These are phyloP conservation scores for Epichloe festucae DNA, from an alignment of 2,329 filamentous ascomycete genomes.

Conservation along the genomic window DNA sequence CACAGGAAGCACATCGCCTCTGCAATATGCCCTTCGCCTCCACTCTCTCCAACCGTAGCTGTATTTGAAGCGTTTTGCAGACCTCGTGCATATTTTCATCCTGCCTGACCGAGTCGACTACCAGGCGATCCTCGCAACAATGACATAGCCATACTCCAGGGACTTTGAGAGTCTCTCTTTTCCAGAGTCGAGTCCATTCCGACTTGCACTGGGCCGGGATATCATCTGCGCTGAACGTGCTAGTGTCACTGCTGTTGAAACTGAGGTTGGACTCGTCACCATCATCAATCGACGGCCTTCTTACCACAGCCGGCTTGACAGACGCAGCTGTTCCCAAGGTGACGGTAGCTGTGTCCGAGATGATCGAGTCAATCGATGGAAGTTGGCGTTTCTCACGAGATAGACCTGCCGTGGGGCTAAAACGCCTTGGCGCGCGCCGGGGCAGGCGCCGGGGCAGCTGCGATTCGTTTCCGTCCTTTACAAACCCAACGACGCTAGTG, in stretches of 20 bases:
- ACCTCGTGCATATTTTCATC: neutral
- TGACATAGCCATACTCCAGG: conserved; percentile 11
- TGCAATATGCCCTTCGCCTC: conserved; percentile 1
- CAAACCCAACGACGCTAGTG: neutral
- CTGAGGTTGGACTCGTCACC: neutral
- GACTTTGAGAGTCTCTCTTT: neutral
- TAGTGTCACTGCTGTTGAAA: neutral
- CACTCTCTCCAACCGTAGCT: conserved; percentile 7
- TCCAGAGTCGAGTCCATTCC: conserved; percentile 2
- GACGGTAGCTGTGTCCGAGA: neutral
- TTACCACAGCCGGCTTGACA: neutral
- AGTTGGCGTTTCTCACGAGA: neutral
- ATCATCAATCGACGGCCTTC: neutral
- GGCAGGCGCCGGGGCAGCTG: neutral
- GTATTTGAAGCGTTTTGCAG: neutral
- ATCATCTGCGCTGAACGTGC: neutral
- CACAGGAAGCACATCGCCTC: conserved; percentile 9
- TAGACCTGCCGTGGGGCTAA: neutral
- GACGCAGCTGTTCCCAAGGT: neutral
- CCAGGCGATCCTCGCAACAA: conserved; percentile 6
- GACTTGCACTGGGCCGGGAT: neutral
- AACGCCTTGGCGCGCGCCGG: neutral
- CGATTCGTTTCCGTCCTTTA: neutral
- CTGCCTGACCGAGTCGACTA: neutral
- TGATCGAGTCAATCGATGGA: neutral